Base-by-base conservation (phyloP, 305 asterid genomes). In the Fraxinus xanthoxyloides region DNA sequence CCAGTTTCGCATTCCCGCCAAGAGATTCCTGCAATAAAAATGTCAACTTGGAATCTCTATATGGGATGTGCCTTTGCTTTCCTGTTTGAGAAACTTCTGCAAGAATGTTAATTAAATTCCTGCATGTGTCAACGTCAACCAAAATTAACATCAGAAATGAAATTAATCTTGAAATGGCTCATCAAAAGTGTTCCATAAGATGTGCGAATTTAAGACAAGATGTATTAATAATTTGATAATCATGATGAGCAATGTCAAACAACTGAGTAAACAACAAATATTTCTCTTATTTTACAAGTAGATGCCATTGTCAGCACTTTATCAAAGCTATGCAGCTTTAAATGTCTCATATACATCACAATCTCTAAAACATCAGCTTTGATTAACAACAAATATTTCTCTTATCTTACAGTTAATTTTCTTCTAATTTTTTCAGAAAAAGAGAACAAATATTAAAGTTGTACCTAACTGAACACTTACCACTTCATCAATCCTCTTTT, bases 31-130 rank as follows among this genome's bases (percentile, higher is more conserved):
- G 99, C 83, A 97, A 86, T 84, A 97, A 87, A 89, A 97, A 97
- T 46, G 99, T 97, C 90, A 97, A 84, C 87, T 96, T 96, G 79
- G 99, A 96, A 89, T 96, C 99, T 90, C 99, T 90, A 83, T 96
- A 96, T 6, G 99, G 99, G 77, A 96, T 94, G 89, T 96, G 99
- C 85, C 99, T 92, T 69, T 91, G 97, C 87, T 91, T 96, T 89
- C 99, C 99, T 77, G 97, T 94, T 84, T 96, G 98, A 40, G 99
- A 94, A 85, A 94, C 97, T 89, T 96, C 99, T 51, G 98, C 99
- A 36, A 96, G 93, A 86, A 96, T 94, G 86, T 93, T 94, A 80
- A 96, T 96, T 89, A 96, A 86, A 88, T 96, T 96, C 93, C 99
- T 96, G 91, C 48, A 85, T 67, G 75, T 75, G 61, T 48, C 85